phyloP scores from a whole-genome alignment of 768 basidiomycete species.

The Tricholoma sp. region DNA sequence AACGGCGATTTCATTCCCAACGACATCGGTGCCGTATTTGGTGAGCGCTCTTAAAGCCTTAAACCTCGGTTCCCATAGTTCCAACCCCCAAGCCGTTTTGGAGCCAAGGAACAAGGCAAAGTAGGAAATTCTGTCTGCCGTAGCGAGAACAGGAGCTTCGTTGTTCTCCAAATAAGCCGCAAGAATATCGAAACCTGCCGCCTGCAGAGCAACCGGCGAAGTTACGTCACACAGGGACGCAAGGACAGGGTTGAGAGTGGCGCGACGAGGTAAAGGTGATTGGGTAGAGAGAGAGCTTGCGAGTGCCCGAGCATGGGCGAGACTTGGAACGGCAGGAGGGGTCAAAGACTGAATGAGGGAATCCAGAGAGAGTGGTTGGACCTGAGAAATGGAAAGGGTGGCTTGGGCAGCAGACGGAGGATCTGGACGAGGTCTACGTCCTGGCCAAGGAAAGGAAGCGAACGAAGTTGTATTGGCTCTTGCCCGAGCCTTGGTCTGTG shows the following conservation, averaged over 20 bases:
- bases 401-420: slow-evolving; percentile 10
- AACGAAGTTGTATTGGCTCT: slow-evolving; percentile 32
- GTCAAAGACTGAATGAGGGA: slow-evolving; percentile 39
- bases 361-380: slow-evolving; percentile 30
- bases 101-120: slow-evolving; percentile 56
- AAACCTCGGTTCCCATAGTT: slow-evolving; percentile 67
- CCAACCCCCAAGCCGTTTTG: slow-evolving; percentile 49
- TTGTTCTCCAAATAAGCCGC: slow-evolving; percentile 63
- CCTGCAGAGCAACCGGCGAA: slow-evolving; percentile 53
- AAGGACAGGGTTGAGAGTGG: slow-evolving; percentile 55
- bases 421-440: slow-evolving; percentile 18
- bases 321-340: slow-evolving; percentile 63
- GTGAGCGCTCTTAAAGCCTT: slow-evolving; percentile 66
- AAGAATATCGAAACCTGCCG: slow-evolving; percentile 68
- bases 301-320: slow-evolving; percentile 58
- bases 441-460: slow-evolving; percentile 21
- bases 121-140: slow-evolving; percentile 57
- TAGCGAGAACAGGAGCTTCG: slow-evolving; percentile 40
- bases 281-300: slow-evolving; percentile 42
- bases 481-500: slow-evolving; percentile 20
- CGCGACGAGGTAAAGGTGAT: slow-evolving; percentile 51
- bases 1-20: slow-evolving; percentile 59
- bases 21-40: slow-evolving; percentile 50
- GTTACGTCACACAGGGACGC: slow-evolving; percentile 51
- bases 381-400: slow-evolving; percentile 17